Evolutionary conservation across 2,329 filamentous ascomycete genomes (phyloP).

Genomic region (Epichloe bromicola): DNA sequence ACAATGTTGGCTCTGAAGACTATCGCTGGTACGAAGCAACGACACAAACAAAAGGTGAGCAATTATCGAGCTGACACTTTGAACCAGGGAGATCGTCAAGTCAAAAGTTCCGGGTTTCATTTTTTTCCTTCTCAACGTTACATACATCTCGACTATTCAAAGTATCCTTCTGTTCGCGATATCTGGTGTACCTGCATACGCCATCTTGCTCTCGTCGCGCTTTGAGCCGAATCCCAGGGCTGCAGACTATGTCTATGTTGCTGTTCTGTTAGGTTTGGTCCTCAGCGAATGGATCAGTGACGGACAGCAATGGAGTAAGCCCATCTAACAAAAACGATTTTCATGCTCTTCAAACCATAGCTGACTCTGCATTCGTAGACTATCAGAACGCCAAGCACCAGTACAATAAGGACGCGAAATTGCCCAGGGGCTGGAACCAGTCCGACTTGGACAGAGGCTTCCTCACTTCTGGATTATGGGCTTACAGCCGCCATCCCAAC

Average conservation of each 20-base stretch:
- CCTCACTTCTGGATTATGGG: slow-evolving; percentile 71
- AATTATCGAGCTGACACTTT: slow-evolving; percentile 1
- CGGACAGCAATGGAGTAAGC: slow-evolving; percentile 74
- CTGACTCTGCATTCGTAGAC: slow-evolving; percentile 26
- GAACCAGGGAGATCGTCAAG: slow-evolving; percentile 54
- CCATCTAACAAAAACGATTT: not conserved
- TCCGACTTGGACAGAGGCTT: slow-evolving; percentile 85
- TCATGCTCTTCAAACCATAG: not conserved
- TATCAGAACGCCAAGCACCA: slow-evolving; percentile 71
- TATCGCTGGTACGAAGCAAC: slow-evolving; percentile 57
- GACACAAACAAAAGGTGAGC: not conserved
- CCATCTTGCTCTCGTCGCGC: slow-evolving; percentile 60
- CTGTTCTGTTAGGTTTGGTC: slow-evolving; percentile 36
- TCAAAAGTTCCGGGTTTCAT: slow-evolving; percentile 45
- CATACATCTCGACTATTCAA: slow-evolving; percentile 81
- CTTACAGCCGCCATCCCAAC: slow-evolving; percentile 83
- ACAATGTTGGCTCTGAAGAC: slow-evolving; percentile 78
- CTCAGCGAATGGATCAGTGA: slow-evolving; percentile 70
- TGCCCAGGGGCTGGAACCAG: slow-evolving; percentile 50
- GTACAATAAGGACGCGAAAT: slow-evolving; percentile 61
- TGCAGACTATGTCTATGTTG: slow-evolving; percentile 36
- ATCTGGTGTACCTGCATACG: slow-evolving; percentile 64
- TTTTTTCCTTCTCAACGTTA: slow-evolving; percentile 76
- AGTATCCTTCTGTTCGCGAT: slow-evolving; percentile 70
- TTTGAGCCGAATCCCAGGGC: slow-evolving; percentile 37